phyloP scores from a whole-genome alignment of 331 rosid species.

The Cucumis variabilis region DNA sequence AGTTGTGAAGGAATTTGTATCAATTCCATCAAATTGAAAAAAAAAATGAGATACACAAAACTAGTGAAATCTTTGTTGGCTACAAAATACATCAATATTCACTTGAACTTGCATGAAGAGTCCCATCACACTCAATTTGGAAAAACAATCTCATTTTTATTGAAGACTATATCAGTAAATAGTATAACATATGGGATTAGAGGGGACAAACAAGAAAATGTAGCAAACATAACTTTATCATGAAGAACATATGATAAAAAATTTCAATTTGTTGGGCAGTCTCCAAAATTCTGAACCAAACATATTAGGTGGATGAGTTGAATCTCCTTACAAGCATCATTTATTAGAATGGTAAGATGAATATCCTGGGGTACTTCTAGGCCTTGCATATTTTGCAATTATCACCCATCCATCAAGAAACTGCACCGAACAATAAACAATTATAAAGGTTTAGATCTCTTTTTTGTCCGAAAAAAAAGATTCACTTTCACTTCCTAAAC shows the following conservation, averaged over 20 bases:
- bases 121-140: neutral
- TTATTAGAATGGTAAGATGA: conserved; percentile 12
- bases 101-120: neutral
- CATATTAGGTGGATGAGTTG: neutral
- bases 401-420: conserved; percentile 95
- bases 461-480: neutral
- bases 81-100: neutral
- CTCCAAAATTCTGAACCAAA: neutral
- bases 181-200: no score
- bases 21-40: no score
- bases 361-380: conserved; percentile 52
- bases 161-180: no score
- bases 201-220: neutral
- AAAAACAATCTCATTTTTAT: neutral
- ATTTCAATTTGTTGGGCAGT: no score
- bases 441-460: neutral
- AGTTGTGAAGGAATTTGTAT: neutral
- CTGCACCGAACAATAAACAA: conserved; percentile 43
- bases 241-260: no score
- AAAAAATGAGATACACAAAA: no score
- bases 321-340: conserved; percentile 11
- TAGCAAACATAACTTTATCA: no score
- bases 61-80: no score
- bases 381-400: conserved; percentile 87
- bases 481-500: conserved; percentile 79